These are phyloP conservation scores for Coemansia sp. DNA, from an alignment of 192 early-diverging fungal species.

Conservation along the genomic window DNA sequence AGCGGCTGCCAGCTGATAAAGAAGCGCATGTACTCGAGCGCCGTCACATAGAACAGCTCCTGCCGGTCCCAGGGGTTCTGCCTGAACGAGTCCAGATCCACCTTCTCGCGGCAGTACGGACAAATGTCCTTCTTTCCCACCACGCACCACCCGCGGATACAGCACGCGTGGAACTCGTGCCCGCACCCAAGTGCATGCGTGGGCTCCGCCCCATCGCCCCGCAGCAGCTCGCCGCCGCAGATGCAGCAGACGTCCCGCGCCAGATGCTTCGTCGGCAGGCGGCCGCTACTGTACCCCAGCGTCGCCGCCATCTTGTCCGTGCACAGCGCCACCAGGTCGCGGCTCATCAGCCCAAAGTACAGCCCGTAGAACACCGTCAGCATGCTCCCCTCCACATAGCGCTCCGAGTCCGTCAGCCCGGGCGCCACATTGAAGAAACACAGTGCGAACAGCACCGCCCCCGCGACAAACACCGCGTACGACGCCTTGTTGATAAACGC, in stretches of 20 bases:
- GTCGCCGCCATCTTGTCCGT: conserved; percentile 51
- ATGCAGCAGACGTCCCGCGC: conserved; percentile 41
- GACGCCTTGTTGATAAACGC: conserved; percentile 49
- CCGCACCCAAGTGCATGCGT: conserved; percentile 38
- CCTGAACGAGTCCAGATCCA: conserved; percentile 44
- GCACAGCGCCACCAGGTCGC: conserved; percentile 50
- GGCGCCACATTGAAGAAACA: conserved; percentile 45
- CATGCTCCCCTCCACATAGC: conserved; percentile 25
- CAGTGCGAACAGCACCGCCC: conserved; percentile 28
- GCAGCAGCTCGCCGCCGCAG: conserved; percentile 35
- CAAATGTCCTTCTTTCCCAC: conserved; percentile 55
- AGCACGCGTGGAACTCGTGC: conserved; percentile 54
- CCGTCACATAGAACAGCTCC: conserved; percentile 49
- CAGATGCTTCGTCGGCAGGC: conserved; percentile 37
- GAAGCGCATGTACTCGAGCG: conserved; percentile 55
- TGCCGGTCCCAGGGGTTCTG: conserved; percentile 55
- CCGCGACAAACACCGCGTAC: conserved; percentile 36
- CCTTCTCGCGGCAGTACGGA: conserved; percentile 55
- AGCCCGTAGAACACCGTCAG: conserved; percentile 45
- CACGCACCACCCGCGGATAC: conserved; percentile 57
- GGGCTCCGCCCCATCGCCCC: conserved; percentile 20
- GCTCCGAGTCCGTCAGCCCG: conserved; percentile 39
- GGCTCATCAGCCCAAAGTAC: conserved; percentile 52
- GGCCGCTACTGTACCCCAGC: conserved; percentile 35
- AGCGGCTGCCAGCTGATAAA: conserved; percentile 55